Evolutionary conservation across 306 rosid species (phyloP), one percentile per base, ranked within the genome.

Genomic region (peach (Prunus persica)): DNA sequence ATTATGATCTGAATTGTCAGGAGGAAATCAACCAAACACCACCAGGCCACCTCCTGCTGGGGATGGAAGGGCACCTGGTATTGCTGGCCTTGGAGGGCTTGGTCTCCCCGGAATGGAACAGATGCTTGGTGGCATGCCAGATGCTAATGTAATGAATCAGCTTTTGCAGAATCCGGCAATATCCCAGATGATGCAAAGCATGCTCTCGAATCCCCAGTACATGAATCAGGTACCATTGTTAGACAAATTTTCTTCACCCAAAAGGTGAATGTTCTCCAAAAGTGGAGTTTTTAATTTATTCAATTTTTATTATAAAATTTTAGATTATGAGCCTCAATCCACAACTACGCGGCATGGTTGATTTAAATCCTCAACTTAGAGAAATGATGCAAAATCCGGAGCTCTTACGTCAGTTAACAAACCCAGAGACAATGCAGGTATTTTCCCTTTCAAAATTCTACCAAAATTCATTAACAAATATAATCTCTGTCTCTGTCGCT

Each of bases 321-420:
- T 77, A 86, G 88, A 78, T 88, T 76, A 76, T 88, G 54, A 82
- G 50, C 67, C 76, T 82, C 51, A 88, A 84, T 61, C 92, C 92
- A 4, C 88, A 88, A 63, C 79, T 84, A 15, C 85, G 87, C 2
- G 77, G 78, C 79, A 86, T 88, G 87, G 81, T 80, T 73, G 90
- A 88, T 82, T 19, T 55, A 79, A 86, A 84, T 73, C 87, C 92
- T 81, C 92, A 84, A 78, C 79, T 84, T 60, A 82, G 90, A 78
- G 92, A 88, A 75, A 86, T 84, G 90, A 88, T 88, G 88, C 92
- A 86, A 80, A 86, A 86, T 75, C 92, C 90, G 43, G 88, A 88
- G 45, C 77, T 88, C 54, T 72, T 88, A 45, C 87, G 92, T 16
- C 90, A 84, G 76, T 72, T 88, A 72, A 72, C 87, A 68, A 86